phyloP scores from a whole-genome alignment of 257 asterid species.

The Verbena officinalis region DNA sequence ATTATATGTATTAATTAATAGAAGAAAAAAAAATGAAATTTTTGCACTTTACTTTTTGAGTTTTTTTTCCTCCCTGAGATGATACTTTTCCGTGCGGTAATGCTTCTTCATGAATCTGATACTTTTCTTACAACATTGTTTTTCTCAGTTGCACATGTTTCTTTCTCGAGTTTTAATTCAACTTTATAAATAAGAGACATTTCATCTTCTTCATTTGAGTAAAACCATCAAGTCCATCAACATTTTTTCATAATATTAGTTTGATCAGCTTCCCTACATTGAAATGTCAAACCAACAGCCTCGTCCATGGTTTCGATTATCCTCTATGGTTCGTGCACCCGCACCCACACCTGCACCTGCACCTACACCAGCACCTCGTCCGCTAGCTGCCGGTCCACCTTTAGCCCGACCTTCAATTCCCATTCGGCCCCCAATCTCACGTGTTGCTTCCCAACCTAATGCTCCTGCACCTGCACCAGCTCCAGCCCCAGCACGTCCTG shows the following conservation, averaged over 20 bases:
- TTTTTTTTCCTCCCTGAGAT: slow-evolving; percentile 16
- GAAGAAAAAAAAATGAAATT: too few species aligned
- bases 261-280: not conserved
- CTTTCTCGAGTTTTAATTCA: not conserved
- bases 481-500: slow-evolving; percentile 8
- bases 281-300: slow-evolving; percentile 39
- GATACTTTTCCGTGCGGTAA: slow-evolving; percentile 32
- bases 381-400: slow-evolving; percentile 14
- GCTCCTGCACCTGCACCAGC: slow-evolving; percentile 15
- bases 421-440: slow-evolving; percentile 32
- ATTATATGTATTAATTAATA: too few species aligned
- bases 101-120: slow-evolving; percentile 17
- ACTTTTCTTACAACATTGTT: slow-evolving; percentile 4
- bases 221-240: not conserved
- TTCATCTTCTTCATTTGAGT: not conserved
- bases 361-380: slow-evolving; percentile 6
- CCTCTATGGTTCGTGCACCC: slow-evolving; percentile 16
- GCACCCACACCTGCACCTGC: slow-evolving; percentile 24
- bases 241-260: not conserved
- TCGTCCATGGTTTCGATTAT: slow-evolving; percentile 53
- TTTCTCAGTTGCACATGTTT: not conserved
- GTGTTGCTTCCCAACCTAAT: slow-evolving; percentile 14
- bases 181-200: not conserved
- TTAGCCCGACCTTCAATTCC: slow-evolving; percentile 31
- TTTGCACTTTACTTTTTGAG: not conserved